phyloP scores from a whole-genome alignment of 106 monocot genomes.

The Dendrobium huoshanense region DNA sequence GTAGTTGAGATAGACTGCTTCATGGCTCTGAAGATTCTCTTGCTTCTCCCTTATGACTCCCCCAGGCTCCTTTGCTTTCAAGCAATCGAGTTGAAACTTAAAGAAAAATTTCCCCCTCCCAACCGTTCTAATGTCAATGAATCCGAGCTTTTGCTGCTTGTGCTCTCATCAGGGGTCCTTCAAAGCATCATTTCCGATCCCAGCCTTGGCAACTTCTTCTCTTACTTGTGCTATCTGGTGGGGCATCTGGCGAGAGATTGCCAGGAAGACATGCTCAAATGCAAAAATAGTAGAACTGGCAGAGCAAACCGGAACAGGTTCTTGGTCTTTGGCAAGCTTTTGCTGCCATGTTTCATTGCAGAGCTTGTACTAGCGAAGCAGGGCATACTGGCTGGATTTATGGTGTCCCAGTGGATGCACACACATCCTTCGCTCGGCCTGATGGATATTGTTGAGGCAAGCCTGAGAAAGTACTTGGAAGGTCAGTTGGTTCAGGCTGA shows the following conservation, averaged over 20 bases:
- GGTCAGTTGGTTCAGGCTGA: slow-evolving; percentile 20
- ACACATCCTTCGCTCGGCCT: slow-evolving; percentile 48
- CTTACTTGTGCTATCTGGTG: slow-evolving; percentile 58
- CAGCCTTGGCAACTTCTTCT: slow-evolving; percentile 38
- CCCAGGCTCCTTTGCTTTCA: slow-evolving; percentile 37
- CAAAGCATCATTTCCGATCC: slow-evolving; percentile 22
- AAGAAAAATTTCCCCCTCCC: slow-evolving; percentile 23
- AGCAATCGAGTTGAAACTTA: slow-evolving; percentile 38
- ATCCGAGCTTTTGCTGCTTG: slow-evolving; percentile 47
- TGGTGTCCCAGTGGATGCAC: slow-evolving; percentile 78
- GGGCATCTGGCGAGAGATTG: slow-evolving; percentile 48
- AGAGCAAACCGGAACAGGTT: slow-evolving; percentile 4
- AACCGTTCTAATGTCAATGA: slow-evolving; percentile 15
- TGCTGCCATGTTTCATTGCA: slow-evolving; percentile 76
- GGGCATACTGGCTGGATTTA: slow-evolving; percentile 59
- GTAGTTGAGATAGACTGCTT: slow-evolving; percentile 37
- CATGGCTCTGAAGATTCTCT: slow-evolving; percentile 46
- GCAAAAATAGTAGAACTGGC: slow-evolving; percentile 7
- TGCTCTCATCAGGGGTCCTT: slow-evolving; percentile 53
- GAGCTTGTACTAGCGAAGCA: slow-evolving; percentile 62
- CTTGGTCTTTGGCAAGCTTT: slow-evolving; percentile 31
- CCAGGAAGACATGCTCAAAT: slow-evolving; percentile 41
- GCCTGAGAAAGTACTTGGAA: slow-evolving; percentile 63
- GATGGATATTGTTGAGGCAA: slow-evolving; percentile 46
- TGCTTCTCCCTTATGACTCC: slow-evolving; percentile 57